Percentiles rank a stretch among this genome's conserved stretches.
These are phyloP conservation scores for Hymenoscyphus albidus DNA, from an alignment of 2,329 filamentous ascomycete genomes.

Conservation along the genomic window DNA sequence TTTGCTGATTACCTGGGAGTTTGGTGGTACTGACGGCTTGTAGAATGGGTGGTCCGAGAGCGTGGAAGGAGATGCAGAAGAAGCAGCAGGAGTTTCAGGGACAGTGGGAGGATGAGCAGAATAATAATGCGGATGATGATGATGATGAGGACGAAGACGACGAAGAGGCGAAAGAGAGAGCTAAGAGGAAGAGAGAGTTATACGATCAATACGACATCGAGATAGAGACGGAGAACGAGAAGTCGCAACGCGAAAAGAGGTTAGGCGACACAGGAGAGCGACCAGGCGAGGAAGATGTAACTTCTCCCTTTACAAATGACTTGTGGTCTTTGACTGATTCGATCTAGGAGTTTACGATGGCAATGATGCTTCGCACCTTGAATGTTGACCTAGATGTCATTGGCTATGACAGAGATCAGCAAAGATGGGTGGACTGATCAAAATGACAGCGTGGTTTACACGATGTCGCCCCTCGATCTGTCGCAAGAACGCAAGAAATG, in stretches of 20 bases:
- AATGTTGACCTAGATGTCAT: constrained; percentile 61
- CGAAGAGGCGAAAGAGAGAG: constrained; percentile 30
- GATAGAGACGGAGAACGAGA: constrained; percentile 36
- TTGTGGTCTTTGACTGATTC: constrained; percentile 11
- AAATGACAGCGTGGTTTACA: no score
- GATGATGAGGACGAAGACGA: constrained; percentile 36
- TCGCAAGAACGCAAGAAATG: no score
- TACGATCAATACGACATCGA: constrained; percentile 35
- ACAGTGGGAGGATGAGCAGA: constrained; percentile 39
- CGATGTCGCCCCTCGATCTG: no score
- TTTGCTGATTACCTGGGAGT: background rate
- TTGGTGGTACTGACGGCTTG: background rate
- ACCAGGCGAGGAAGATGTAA: constrained; percentile 39
- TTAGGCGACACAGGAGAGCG: constrained; percentile 35
- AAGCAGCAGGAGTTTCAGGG: constrained; percentile 40
- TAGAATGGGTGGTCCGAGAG: constrained; percentile 57
- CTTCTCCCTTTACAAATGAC: constrained; percentile 34
- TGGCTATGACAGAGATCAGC: constrained; percentile 54
- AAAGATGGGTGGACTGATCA: constrained; percentile 54
- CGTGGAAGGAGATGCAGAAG: constrained; percentile 50
- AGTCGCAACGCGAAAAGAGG: constrained; percentile 32
- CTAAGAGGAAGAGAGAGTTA: constrained; percentile 33
- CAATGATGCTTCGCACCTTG: constrained; percentile 63
- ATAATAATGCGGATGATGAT: constrained; percentile 30
- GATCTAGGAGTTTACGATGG: constrained; percentile 61